A percentile compares a stretch with the other conserved stretches of the same genome.
Conservation (phyloP, 2,329 filamentous ascomycete species). For the Diaporthe ilicicola region DNA sequence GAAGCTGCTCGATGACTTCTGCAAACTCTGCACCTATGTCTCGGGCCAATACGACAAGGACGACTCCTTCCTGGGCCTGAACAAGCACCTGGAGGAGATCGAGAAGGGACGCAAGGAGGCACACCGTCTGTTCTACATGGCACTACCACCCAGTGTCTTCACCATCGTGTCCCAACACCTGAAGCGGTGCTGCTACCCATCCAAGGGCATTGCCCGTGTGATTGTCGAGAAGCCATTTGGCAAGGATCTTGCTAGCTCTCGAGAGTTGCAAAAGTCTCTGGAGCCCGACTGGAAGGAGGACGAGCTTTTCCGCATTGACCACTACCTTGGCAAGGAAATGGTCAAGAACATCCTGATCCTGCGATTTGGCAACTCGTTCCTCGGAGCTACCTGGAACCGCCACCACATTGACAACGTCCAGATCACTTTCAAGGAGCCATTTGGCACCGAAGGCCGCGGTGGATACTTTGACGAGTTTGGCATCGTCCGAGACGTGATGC, state of each 20-base stretch:
- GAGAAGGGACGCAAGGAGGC: constrained; percentile 85
- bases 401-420: constrained; percentile 99
- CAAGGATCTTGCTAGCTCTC: constrained; percentile 93
- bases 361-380: constrained; percentile 98
- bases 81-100: constrained; percentile 84
- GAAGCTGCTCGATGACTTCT: constrained; percentile 92
- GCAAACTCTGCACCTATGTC: constrained; percentile 87
- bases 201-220: constrained; percentile 88
- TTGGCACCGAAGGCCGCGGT: constrained; percentile 96
- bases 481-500: constrained; percentile 99
- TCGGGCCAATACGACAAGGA: constrained; percentile 99
- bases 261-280: constrained; percentile 92
- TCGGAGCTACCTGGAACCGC: constrained; percentile 98
- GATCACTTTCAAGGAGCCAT: constrained; percentile 99
- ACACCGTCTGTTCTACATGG: constrained; percentile 99
- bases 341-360: constrained; percentile 99
- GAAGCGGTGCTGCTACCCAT: constrained; percentile 96
- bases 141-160: constrained; percentile 95
- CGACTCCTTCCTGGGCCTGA: constrained; percentile 87
- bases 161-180: constrained; percentile 96
- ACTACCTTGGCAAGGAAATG: constrained; percentile 99
- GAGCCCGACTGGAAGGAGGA: constrained; percentile 99
- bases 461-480: constrained; percentile 99
- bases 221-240: constrained; percentile 99
- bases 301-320: constrained; percentile 98